These are phyloP conservation scores for Chrysoporthe deuterocubensis DNA, from an alignment of 2,329 filamentous ascomycete genomes.

Conservation along the genomic window DNA sequence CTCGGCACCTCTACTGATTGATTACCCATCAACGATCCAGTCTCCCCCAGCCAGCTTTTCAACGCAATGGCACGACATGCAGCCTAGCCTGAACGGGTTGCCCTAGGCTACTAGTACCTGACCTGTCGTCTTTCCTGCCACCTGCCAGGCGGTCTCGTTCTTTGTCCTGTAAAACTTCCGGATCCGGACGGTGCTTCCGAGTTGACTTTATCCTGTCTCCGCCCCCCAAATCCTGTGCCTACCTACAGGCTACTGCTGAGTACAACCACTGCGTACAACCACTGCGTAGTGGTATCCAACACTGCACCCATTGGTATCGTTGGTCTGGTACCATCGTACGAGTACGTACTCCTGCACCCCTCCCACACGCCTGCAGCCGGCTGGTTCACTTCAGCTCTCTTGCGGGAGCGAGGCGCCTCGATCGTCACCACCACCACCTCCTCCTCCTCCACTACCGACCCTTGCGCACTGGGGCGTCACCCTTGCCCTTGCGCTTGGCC, in stretches of 20 bases:
- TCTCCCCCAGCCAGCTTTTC: no score
- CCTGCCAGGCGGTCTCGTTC: background rate
- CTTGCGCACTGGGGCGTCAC: background rate
- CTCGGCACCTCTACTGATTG: no score
- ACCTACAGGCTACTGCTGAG: no score
- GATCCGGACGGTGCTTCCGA: background rate
- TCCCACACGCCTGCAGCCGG: background rate
- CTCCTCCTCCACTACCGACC: background rate
- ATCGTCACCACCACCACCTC: background rate
- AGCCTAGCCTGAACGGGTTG: no score
- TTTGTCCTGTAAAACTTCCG: conserved; percentile 1
- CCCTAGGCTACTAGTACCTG: no score
- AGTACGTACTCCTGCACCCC: background rate
- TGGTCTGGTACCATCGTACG: background rate
- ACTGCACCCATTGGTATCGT: no score
- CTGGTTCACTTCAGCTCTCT: background rate
- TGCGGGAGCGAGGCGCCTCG: background rate
- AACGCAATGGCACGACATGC: no score
- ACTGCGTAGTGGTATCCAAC: no score
- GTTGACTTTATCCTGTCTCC: background rate
- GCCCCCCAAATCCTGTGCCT: background rate
- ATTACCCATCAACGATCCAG: no score
- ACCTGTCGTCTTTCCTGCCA: no score
- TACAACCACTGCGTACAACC: no score
- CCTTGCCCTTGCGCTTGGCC: background rate